Evolutionary conservation across 768 basidiomycete genomes (phyloP), one percentile per base, ranked within the genome.

Genomic region (Pleurotus ostreatus): DNA sequence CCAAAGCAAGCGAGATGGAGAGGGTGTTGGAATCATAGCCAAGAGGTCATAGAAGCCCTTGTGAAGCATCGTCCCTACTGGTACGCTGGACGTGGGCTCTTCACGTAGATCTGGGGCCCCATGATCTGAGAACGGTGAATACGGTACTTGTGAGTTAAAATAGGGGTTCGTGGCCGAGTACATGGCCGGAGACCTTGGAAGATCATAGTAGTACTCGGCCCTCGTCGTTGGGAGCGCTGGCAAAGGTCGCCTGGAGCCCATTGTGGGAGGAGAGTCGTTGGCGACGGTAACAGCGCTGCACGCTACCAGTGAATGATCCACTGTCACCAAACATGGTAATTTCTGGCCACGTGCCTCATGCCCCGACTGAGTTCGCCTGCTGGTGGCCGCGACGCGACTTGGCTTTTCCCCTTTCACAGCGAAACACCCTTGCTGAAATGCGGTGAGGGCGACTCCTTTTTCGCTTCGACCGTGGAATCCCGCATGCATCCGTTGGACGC

Each of bases 21-120:
- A 80, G 46, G 84, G 85, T 1, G 85, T 86, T 41, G 86, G 86
- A 60, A 90, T 88, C 75, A 91, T 80, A 22, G 89, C 78, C 38
- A 92, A 77, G 26, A 93, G 79, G 75, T 92, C 89, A 71, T 91
- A 93, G 77, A 92, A 92, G n/a, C 90, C 92, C 61, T 90, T 88
- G 79, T 94, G 91, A 39, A 93, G 74, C 52, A 92, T 73, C 5
- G 89, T 89, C 23, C 87, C 89, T 12, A 78, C 80, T 53, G 83
- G 83, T 60, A 87, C 71, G 56, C 79, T 75, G 30, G 76, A 76
- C n/a, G 73, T 63, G 34, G 73, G 71, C 56, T 75, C 73, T 63
- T 80, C 71, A 62, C 74, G 71, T 30, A 69, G 59, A 62, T 71
- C 67, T 60, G 73, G 71, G 38, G 73, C 70, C 54, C 70, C 72